Conservation (phyloP, 192 early-diverging fungal species). For the Gamsiella multidivaricata region DNA sequence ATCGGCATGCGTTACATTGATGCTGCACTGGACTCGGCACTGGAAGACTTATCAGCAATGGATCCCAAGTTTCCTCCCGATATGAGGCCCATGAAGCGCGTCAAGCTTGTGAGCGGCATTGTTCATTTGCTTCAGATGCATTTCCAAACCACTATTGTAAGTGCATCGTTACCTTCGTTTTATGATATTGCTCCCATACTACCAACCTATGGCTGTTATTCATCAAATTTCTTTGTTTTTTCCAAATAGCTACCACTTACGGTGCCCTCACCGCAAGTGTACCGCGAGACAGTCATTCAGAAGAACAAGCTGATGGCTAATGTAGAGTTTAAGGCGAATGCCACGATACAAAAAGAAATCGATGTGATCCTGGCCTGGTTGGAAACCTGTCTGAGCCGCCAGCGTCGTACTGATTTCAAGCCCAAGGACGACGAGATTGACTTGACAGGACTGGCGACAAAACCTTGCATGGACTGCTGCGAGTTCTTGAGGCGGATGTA, state of each 20-base stretch:
- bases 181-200: too few species aligned
- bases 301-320: slow-evolving; percentile 92
- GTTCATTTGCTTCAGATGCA: slow-evolving; percentile 84
- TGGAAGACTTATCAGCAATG: slow-evolving; percentile 71
- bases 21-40: slow-evolving; percentile 78
- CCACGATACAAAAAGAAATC: slow-evolving; percentile 76
- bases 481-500: slow-evolving; percentile 82
- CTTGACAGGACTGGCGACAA: slow-evolving; percentile 74
- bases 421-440: slow-evolving; percentile 89
- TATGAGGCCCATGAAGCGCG: slow-evolving; percentile 67
- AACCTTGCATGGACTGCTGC: slow-evolving; percentile 84
- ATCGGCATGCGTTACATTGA: slow-evolving; percentile 88
- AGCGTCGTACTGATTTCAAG: slow-evolving; percentile 91
- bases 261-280: slow-evolving; percentile 73
- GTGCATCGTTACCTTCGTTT: neutral
- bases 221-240: slow-evolving; percentile 14
- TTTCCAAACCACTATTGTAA: slow-evolving; percentile 80
- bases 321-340: slow-evolving; percentile 85
- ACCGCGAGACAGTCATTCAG: slow-evolving; percentile 85
- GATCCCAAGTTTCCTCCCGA: slow-evolving; percentile 76
- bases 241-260: slow-evolving; percentile 71
- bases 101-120: slow-evolving; percentile 75
- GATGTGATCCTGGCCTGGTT: slow-evolving; percentile 82
- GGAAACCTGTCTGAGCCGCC: slow-evolving; percentile 71
- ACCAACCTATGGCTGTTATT: too few species aligned